phyloP scores from a whole-genome alignment of 169 alveolate genomes.

The Plasmodium knowlesi region DNA sequence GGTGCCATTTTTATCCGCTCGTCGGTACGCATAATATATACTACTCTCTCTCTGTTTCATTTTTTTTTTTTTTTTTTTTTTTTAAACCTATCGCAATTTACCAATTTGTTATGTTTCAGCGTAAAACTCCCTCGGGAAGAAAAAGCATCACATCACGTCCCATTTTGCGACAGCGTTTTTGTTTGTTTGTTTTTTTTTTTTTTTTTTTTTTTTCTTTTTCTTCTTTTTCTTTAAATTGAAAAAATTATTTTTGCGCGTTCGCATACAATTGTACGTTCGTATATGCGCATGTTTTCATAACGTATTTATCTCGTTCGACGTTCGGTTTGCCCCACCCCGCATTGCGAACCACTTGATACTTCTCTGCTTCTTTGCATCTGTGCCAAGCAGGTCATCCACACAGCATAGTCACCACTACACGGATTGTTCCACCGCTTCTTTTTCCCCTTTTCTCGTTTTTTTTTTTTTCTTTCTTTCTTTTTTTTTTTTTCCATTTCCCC shows the following conservation, averaged over 20 bases:
- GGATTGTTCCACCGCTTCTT: neutral
- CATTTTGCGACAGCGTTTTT: neutral
- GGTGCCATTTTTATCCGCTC: neutral
- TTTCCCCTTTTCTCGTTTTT: neutral
- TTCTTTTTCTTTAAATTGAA: neutral
- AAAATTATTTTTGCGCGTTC: neutral
- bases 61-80: too few species aligned
- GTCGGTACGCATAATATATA: neutral
- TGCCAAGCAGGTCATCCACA: neutral
- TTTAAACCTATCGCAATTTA: neutral
- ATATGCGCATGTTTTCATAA: neutral
- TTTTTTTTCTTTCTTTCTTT: neutral
- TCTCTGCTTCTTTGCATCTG: neutral
- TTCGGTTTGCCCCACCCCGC: neutral
- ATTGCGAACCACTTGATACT: neutral
- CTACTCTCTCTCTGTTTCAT: too few species aligned
- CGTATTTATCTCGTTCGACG: neutral
- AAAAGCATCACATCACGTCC: neutral
- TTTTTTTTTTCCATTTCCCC: neutral
- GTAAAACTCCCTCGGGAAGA: neutral
- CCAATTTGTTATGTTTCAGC: neutral
- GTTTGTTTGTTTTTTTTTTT: neutral
- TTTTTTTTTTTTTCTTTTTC: neutral
- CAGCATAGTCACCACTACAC: neutral
- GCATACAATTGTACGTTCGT: neutral